Conservation (phyloP, 257 asterid species). For the Fraxinus americana region DNA sequence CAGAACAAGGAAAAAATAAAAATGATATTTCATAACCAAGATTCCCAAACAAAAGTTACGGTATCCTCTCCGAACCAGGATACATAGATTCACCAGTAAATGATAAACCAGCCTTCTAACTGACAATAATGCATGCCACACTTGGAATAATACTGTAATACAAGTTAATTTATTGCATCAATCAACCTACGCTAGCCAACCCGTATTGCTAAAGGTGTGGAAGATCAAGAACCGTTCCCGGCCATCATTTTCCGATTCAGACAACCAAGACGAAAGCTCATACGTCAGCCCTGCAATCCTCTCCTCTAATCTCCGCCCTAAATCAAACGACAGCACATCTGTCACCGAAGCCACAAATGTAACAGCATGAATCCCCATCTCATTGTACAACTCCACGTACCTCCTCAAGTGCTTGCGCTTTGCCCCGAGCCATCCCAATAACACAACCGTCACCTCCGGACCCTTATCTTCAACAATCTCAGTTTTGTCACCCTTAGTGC, state of each 20-base stretch:
- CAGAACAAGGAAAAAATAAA: background rate
- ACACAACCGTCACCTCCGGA: slow-evolving; percentile 70
- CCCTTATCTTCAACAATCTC: slow-evolving; percentile 29
- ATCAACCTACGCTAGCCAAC: slow-evolving; percentile 94
- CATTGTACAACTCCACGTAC: slow-evolving; percentile 66
- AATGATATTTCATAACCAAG: background rate
- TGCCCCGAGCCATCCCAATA: slow-evolving; percentile 90
- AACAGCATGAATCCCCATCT: slow-evolving; percentile 66
- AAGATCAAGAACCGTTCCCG: slow-evolving; percentile 63
- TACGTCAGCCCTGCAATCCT: slow-evolving; percentile 48
- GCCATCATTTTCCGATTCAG: slow-evolving; percentile 48
- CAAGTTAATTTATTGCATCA: slow-evolving; percentile 7
- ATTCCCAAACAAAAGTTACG: background rate
- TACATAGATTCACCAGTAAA: background rate
- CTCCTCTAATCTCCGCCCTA: slow-evolving; percentile 69
- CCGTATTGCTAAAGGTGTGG: slow-evolving; percentile 91
- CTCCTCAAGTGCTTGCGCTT: slow-evolving; percentile 71
- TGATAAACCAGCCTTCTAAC: background rate
- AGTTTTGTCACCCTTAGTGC: slow-evolving; percentile 4
- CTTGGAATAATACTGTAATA: background rate
- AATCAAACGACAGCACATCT: slow-evolving; percentile 71
- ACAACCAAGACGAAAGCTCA: slow-evolving; percentile 66
- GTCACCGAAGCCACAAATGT: slow-evolving; percentile 71
- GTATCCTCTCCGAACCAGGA: background rate
- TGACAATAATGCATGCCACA: background rate